These are phyloP conservation scores for Trichosporon coremiiforme DNA, from an alignment of 1,284 basidiomycete species.

Conservation along the genomic window DNA sequence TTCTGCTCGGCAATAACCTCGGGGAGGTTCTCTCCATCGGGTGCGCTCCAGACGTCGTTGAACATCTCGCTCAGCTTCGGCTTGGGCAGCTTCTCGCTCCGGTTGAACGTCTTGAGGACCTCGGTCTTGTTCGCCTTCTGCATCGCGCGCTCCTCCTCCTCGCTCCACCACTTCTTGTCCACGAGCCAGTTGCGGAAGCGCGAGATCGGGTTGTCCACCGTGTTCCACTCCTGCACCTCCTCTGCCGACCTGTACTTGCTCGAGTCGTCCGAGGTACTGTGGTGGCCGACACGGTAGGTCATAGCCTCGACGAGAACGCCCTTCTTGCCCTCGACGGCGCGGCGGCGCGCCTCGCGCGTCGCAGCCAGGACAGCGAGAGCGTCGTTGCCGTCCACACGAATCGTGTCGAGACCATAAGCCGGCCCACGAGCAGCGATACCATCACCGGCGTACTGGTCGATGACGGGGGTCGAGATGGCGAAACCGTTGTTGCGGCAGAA, in stretches of 20 bases:
- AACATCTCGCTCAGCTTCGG: constrained; percentile 77
- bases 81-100: constrained; percentile 72
- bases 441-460: constrained; percentile 88
- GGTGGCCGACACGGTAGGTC: constrained; percentile 92
- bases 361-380: constrained; percentile 82
- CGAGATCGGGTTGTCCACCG: constrained; percentile 75
- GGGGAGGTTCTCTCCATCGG: constrained; percentile 70
- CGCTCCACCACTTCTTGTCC: constrained; percentile 81
- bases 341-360: constrained; percentile 72
- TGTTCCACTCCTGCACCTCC: constrained; percentile 80
- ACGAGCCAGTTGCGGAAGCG: constrained; percentile 84
- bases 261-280: constrained; percentile 92
- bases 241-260: constrained; percentile 82
- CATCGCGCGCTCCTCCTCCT: constrained; percentile 70
- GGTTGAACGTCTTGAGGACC: constrained; percentile 75
- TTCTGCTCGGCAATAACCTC: constrained; percentile 83
- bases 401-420: constrained; percentile 88
- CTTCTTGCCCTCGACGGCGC: constrained; percentile 75
- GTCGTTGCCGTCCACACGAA: constrained; percentile 93
- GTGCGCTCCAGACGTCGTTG: constrained; percentile 69
- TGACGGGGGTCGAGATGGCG: constrained; percentile 88
- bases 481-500: constrained; percentile 63
- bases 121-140: constrained; percentile 70
- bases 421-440: constrained; percentile 91
- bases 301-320: constrained; percentile 89